Percentiles rank a stretch among this genome's conserved stretches.
These are phyloP conservation scores for Quercus gilva DNA, from an alignment of 306 rosid species.

Conservation along the genomic window DNA sequence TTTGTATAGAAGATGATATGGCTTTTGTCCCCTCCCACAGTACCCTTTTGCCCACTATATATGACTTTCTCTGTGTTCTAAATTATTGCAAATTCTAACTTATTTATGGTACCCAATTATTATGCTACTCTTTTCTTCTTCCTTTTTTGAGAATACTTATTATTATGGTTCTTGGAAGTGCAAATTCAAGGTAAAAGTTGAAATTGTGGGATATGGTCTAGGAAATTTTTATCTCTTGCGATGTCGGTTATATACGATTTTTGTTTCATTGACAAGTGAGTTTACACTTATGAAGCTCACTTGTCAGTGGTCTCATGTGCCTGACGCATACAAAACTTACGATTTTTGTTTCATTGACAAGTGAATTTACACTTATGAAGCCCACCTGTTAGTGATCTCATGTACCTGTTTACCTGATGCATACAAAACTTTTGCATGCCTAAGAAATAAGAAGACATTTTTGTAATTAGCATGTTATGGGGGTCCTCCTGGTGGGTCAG, in stretches of 20 bases:
- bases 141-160: background rate
- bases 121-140: no score
- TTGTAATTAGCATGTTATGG: background rate
- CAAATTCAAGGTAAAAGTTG: background rate
- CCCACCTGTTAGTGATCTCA: rapidly evolving
- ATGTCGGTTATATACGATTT: no score
- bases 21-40: slow-evolving; percentile 48
- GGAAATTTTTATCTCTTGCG: no score
- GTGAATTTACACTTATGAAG: no score
- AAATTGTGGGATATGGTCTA: background rate
- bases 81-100: background rate
- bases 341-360: no score
- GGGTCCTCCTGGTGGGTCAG: slow-evolving; percentile 20
- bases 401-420: rapidly evolving
- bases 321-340: no score
- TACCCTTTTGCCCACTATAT: background rate
- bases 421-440: no score
- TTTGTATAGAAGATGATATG: slow-evolving; percentile 28
- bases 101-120: no score
- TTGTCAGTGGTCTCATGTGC: no score
- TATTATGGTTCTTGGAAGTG: background rate
- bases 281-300: rapidly evolving
- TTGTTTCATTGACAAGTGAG: no score
- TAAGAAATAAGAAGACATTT: background rate
- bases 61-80: background rate